phyloP scores from a whole-genome alignment of 495 filamentous ascomycete species.

The Apiosordaria backusii region DNA sequence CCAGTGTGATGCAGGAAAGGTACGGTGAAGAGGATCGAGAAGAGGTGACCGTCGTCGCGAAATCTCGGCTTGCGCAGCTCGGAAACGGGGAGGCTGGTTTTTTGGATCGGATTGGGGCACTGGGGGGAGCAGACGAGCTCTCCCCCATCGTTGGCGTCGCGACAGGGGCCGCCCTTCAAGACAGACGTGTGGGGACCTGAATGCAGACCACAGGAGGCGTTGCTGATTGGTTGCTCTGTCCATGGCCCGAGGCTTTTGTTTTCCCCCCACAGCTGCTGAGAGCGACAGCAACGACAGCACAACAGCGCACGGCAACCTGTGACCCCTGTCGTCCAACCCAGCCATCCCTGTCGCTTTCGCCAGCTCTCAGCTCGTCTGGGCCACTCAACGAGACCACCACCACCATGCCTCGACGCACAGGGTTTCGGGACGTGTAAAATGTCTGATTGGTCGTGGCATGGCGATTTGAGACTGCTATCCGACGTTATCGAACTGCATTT shows the following conservation, averaged over 20 bases:
- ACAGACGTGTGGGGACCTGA: conserved; percentile 28
- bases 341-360: conserved; percentile 2
- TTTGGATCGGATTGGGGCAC: conserved; percentile 8
- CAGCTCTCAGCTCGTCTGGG: conserved; percentile 5
- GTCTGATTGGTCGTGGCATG: background rate
- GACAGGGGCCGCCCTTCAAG: conserved; percentile 12
- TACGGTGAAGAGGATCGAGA: conserved; percentile 6
- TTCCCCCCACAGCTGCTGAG: conserved; percentile 19
- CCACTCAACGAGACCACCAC: conserved; percentile 5
- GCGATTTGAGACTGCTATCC: background rate
- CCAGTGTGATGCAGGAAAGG: conserved; percentile 12
- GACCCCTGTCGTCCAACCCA: background rate
- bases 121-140: conserved; percentile 7
- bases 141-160: conserved; percentile 16
- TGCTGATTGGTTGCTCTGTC: conserved; percentile 27
- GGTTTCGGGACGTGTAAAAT: background rate
- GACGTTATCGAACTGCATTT: background rate
- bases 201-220: conserved; percentile 6
- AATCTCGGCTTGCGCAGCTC: conserved; percentile 14
- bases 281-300: background rate
- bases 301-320: background rate
- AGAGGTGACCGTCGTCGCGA: conserved; percentile 17
- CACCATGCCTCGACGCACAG: background rate
- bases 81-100: conserved; percentile 23
- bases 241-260: conserved; percentile 27